Evolutionary conservation across 805 yeast species (phyloP).

Genomic region (Wickerhamomyces chambardii): DNA sequence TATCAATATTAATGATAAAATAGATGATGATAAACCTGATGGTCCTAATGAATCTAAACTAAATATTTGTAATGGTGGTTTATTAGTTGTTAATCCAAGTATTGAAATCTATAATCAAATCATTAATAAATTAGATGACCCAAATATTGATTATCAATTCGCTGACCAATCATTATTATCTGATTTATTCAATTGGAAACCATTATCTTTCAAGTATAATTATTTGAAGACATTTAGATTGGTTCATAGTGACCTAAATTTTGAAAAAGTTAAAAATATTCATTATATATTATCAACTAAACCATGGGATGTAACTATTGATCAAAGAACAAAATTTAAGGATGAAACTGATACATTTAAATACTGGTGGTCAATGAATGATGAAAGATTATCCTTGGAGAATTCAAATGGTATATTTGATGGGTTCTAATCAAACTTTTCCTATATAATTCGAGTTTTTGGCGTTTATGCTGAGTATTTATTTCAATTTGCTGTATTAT

Average conservation of each 20-base stretch:
- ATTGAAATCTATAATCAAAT: constrained; percentile 28
- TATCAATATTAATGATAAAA: constrained; percentile 11
- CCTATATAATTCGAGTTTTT: no score
- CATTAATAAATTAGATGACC: constrained; percentile 25
- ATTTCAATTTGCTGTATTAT: no score
- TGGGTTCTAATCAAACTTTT: no score
- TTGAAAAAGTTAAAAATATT: constrained; percentile 39
- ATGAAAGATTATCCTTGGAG: constrained; percentile 20
- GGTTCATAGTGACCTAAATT: constrained; percentile 39
- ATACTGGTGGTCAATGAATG: constrained; percentile 40
- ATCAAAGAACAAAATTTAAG: constrained; percentile 10
- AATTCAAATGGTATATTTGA: constrained; percentile 6
- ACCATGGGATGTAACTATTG: constrained; percentile 42
- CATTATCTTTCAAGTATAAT: constrained; percentile 43
- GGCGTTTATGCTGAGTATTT: no score
- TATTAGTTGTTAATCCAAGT: constrained; percentile 39
- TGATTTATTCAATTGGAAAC: constrained; percentile 48
- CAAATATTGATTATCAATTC: constrained; percentile 35
- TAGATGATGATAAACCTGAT: constrained; percentile 11
- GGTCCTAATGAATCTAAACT: constrained; percentile 34
- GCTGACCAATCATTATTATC: constrained; percentile 51
- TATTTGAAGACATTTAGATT: constrained; percentile 42
- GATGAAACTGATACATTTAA: constrained; percentile 40
- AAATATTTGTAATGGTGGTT: constrained; percentile 50
- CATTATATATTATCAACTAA: constrained; percentile 52